phyloP scores from a whole-genome alignment of 371 early-diverging fungal species.

The Sporodiniella umbellata region DNA sequence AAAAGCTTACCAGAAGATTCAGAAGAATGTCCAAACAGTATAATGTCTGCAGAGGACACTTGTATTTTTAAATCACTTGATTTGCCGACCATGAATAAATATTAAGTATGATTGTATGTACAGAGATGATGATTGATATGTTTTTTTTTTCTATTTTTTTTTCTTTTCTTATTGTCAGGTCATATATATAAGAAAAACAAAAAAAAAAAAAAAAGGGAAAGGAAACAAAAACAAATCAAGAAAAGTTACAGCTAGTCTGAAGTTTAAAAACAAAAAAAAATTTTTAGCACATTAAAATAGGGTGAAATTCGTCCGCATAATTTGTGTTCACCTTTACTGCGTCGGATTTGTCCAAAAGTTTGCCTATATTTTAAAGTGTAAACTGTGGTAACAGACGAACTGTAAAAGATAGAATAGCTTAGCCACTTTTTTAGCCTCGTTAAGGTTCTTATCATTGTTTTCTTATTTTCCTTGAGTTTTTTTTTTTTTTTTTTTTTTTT shows the following conservation, averaged over 20 bases:
- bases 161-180: background rate
- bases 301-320: background rate
- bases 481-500: background rate
- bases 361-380: background rate
- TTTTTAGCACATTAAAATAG: background rate
- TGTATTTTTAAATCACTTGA: constrained; percentile 32
- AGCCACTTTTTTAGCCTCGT: too few relatives aligned
- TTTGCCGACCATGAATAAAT: constrained; percentile 12
- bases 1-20: constrained; percentile 49
- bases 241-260: background rate
- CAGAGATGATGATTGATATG: too few relatives aligned
- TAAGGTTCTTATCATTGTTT: too few relatives aligned
- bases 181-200: background rate
- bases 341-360: background rate
- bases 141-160: background rate
- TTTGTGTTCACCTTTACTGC: background rate
- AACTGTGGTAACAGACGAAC: background rate
- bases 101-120: too few relatives aligned
- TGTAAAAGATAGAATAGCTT: background rate
- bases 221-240: constrained; percentile 1
- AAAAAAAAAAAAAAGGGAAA: background rate
- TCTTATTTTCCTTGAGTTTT: background rate
- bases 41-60: constrained; percentile 21
- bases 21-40: constrained; percentile 34
- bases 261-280: background rate